Percentiles rank a stretch among this genome's conserved stretches.
phyloP scores from a whole-genome alignment of 306 rosid species.

The Geum urbanum region DNA sequence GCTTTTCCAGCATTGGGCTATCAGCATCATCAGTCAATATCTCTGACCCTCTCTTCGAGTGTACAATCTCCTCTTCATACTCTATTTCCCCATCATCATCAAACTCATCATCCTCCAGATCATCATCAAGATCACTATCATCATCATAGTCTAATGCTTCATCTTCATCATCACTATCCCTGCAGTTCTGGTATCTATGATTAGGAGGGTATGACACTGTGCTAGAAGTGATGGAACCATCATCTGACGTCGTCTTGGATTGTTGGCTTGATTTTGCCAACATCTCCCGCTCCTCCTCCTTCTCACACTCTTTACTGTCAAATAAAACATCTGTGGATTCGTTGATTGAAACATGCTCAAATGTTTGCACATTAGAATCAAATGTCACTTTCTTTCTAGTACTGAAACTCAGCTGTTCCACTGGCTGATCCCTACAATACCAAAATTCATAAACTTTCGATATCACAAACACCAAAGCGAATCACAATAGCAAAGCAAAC shows the following conservation, averaged over 20 bases:
- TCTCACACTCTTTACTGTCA: slow-evolving; percentile 29
- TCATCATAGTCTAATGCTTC: slow-evolving; percentile 44
- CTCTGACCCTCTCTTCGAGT: slow-evolving; percentile 27
- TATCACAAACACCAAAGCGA: slow-evolving; percentile 4
- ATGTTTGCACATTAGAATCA: slow-evolving; percentile 70
- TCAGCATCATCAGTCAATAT: slow-evolving; percentile 44
- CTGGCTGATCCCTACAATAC: slow-evolving; percentile 43
- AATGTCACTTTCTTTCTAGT: slow-evolving; percentile 71
- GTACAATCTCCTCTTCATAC: slow-evolving; percentile 33
- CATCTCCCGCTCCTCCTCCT: slow-evolving; percentile 27
- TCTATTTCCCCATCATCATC: slow-evolving; percentile 41
- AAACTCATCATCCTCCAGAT: slow-evolving; percentile 24
- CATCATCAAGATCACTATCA: slow-evolving; percentile 47
- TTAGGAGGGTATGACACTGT: slow-evolving; percentile 54
- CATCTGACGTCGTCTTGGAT: slow-evolving; percentile 56
- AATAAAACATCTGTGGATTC: slow-evolving; percentile 28
- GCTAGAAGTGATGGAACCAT: slow-evolving; percentile 45
- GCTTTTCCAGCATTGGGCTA: slow-evolving; percentile 27
- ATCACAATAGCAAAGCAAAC: background rate
- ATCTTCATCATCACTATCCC: slow-evolving; percentile 69
- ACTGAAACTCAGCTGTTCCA: slow-evolving; percentile 44
- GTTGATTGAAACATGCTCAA: slow-evolving; percentile 47
- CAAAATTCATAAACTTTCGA: slow-evolving; percentile 16
- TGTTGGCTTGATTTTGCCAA: slow-evolving; percentile 29
- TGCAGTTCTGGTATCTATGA: slow-evolving; percentile 69